Conservation (phyloP, 176 grass and related monocot species). For the Avena eriantha region DNA sequence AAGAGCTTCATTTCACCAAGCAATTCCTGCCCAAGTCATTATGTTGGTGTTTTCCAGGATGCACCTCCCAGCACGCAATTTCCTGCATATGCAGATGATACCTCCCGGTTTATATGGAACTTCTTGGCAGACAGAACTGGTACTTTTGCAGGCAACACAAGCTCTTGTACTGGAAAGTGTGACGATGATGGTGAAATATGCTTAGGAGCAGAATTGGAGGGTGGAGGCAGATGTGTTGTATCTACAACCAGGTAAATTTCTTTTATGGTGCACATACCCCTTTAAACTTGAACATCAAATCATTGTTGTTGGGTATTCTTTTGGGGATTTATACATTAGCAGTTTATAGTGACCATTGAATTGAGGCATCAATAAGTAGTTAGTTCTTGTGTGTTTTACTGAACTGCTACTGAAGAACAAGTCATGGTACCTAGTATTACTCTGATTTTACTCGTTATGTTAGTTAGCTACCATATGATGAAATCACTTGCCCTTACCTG, state of each 20-base stretch:
- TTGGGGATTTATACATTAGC: not conserved
- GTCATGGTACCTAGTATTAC: not conserved
- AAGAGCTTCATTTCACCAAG: slow-evolving; percentile 76
- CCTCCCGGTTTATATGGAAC: slow-evolving; percentile 94
- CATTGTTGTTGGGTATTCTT: not conserved
- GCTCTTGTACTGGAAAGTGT: slow-evolving; percentile 76
- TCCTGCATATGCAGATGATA: slow-evolving; percentile 83
- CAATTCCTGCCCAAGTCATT: slow-evolving; percentile 77
- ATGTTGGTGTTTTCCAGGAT: slow-evolving; percentile 96
- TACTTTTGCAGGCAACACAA: slow-evolving; percentile 42
- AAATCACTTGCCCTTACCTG: too few species aligned
- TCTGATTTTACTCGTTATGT: slow-evolving; percentile 8
- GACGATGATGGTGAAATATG: slow-evolving; percentile 64
- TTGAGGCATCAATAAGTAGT: not conserved
- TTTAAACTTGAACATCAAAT: not conserved
- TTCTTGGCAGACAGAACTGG: slow-evolving; percentile 79
- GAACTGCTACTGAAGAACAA: not conserved
- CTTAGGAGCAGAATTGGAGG: slow-evolving; percentile 71
- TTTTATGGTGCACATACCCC: not conserved
- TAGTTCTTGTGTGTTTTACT: slow-evolving; percentile 12
- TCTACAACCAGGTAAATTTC: slow-evolving; percentile 82
- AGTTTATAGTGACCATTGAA: not conserved
- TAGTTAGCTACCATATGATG: slow-evolving; percentile 14
- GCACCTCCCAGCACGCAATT: slow-evolving; percentile 51
- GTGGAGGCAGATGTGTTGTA: slow-evolving; percentile 78